Base-by-base conservation (phyloP, 345 rosid genomes). In the Eucalyptus leucophloia region DNA sequence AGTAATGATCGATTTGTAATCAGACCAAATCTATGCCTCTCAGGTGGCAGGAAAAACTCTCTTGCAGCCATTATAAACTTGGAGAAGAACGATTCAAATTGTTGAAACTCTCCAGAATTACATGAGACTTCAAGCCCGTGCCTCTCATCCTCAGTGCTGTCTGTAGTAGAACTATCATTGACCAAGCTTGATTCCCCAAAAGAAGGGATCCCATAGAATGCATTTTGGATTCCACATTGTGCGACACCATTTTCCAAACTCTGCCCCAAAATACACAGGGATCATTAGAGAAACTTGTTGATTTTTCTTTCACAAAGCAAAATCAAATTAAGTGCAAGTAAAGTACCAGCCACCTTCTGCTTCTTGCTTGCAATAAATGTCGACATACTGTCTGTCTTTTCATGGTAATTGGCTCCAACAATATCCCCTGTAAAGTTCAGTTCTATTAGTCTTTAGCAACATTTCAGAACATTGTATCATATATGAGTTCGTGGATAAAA, bases 281-380 rank as follows among this genome's bases (percentile, higher is more conserved):
- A 77, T 77, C 30, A 40, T 77, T 77, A 65, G 42, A 88, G 83
- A 83, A 44, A 85, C 42, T 40, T 19, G 3, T 8, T 21, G 23
- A 40, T 50, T 30, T 89, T 44, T 90, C 30, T 49, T 89, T 88
- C 24, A 28, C 37, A 89, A 91, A 88, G 88, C 87, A 93, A 87
- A 89, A 54, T 85, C 58, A 85, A 81, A 93, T 89, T 87, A 45
- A 92, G 89, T 87, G 92, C 89, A 93, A 90, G 90, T 88, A 94
- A 96, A 96, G 91, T 94, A 95, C 95, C 99, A 93, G 94, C 96
- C 95, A 97, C 99, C 99, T 95, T 95, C 96, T 87, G 92, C 92
- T 94, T 92, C 88, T 90, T 91, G 69, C 91, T 91, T 88, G 93
- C 89, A 87, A 88, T 49, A 28, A 91, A 90, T 87, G 89, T 80